Base-by-base conservation (phyloP, 2,329 filamentous ascomycete species). In the Fusarium penzigii region DNA sequence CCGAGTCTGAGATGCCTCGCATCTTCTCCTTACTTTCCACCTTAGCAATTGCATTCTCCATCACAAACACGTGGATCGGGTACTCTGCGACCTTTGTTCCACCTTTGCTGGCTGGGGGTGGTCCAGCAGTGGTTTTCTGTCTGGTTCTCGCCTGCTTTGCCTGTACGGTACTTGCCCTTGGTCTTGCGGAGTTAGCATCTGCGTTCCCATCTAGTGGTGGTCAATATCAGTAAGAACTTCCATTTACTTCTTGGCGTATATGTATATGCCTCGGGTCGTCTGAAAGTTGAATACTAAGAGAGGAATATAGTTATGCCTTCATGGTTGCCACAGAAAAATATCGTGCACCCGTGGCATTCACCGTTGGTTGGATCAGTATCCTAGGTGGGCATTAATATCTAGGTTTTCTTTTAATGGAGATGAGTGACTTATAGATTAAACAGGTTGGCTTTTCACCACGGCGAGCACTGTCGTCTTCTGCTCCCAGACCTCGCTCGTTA, bases 191-290 rank as follows among this genome's bases (percentile, higher is more conserved):
- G 25, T 25, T 49, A 16, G 32, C 47, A 6, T 44, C 41, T 25
- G 48, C 48, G 3, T 50, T 41, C 29, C 48, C 48, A 3, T 45
- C 48, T 3, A 16, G 17, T 12, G 42, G 48, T 42, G 48, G 48
- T 1, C 48, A 50, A 9, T 50, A 50, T n/a, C 48, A 50, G 32
- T 46, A 46, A 39, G 32, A 44, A 14, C n/a, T n/a, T n/a, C n/a
- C n/a, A n/a, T n/a, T n/a, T n/a, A n/a, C n/a, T n/a, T n/a, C n/a
- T n/a, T n/a, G n/a, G n/a, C n/a, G n/a, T n/a, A n/a, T n/a, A n/a
- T n/a, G n/a, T n/a, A n/a, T n/a, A n/a, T n/a, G n/a, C n/a, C n/a
- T n/a, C n/a, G n/a, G n/a, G n/a, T n/a, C n/a, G n/a, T n/a, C n/a
- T n/a, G n/a, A n/a, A n/a, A n/a, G n/a, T n/a, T n/a, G n/a, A n/a